Conservation (phyloP, 768 basidiomycete genomes). For the Leccinum incarnatum region DNA sequence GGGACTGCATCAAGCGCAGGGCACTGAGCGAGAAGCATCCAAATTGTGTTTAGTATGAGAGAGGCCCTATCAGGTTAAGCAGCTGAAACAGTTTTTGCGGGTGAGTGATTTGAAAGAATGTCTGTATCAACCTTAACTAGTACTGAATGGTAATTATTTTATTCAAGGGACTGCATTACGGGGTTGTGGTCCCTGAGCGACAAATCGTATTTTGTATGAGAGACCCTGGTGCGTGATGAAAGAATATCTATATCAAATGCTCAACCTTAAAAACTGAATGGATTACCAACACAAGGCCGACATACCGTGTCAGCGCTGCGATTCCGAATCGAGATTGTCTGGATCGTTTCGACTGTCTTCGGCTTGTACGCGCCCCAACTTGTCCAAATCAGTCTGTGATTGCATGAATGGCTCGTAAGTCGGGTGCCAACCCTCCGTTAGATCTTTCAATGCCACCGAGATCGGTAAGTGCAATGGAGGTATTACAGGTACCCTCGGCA, state of each 20-base stretch:
- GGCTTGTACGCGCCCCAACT: neutral
- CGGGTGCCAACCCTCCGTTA: too few relatives aligned
- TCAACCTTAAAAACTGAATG: neutral
- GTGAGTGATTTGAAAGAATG: neutral
- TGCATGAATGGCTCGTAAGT: too few relatives aligned
- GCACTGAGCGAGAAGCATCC: neutral
- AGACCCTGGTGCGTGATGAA: neutral
- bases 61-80: neutral
- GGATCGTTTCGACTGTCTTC: neutral
- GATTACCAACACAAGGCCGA: neutral
- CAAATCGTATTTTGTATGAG: neutral
- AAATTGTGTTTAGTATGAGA: neutral
- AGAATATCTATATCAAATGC: neutral
- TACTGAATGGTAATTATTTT: too few relatives aligned
- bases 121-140: neutral
- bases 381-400: neutral
- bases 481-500: neutral
- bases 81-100: neutral
- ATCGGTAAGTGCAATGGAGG: neutral
- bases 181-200: neutral
- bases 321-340: neutral
- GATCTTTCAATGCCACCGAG: neutral
- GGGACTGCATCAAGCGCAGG: too few relatives aligned
- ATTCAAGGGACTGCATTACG: too few relatives aligned
- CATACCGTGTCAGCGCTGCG: neutral